Evolutionary conservation across 768 basidiomycete genomes (phyloP).

Genomic region (Tremella mesenterica): DNA sequence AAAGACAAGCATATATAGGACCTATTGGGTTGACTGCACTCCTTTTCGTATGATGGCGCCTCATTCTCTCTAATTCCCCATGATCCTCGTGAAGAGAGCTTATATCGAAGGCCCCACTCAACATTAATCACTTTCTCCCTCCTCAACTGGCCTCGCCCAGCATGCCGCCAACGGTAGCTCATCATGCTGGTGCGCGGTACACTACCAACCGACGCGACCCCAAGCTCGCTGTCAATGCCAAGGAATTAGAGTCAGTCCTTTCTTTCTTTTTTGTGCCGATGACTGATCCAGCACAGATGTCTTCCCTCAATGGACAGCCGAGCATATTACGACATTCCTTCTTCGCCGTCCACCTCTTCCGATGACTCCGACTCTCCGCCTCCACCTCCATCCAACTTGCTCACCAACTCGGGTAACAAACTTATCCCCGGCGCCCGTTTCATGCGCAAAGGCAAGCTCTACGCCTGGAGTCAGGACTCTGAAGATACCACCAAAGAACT

Average conservation of each 20-base stretch:
- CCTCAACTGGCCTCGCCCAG: constrained; percentile 1
- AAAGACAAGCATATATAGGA: constrained; percentile 44
- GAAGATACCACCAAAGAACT: constrained; percentile 29
- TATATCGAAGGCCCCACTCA: no score
- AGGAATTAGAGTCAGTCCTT: constrained; percentile 8
- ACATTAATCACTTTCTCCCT: background rate
- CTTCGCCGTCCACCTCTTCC: constrained; percentile 7
- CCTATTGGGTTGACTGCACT: constrained; percentile 35
- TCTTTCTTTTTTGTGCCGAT: background rate
- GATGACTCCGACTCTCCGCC: background rate
- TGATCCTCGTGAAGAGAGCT: background rate
- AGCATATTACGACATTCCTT: constrained; percentile 25
- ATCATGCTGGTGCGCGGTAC: background rate
- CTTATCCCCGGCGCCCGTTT: constrained; percentile 29
- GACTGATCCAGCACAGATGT: constrained; percentile 7
- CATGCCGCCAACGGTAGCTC: background rate
- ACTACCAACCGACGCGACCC: background rate
- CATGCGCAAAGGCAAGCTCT: constrained; percentile 39
- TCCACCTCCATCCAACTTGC: constrained; percentile 8
- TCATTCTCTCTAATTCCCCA: background rate
- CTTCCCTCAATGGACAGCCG: constrained; percentile 33
- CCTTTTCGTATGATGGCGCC: constrained; percentile 30
- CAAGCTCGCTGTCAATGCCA: background rate
- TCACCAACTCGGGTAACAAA: constrained; percentile 41
- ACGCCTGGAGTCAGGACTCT: constrained; percentile 41